A percentile compares a stretch with the other conserved stretches of the same genome.
These are phyloP conservation scores for Iberis pinnata DNA, from an alignment of 345 rosid species.

Conservation along the genomic window DNA sequence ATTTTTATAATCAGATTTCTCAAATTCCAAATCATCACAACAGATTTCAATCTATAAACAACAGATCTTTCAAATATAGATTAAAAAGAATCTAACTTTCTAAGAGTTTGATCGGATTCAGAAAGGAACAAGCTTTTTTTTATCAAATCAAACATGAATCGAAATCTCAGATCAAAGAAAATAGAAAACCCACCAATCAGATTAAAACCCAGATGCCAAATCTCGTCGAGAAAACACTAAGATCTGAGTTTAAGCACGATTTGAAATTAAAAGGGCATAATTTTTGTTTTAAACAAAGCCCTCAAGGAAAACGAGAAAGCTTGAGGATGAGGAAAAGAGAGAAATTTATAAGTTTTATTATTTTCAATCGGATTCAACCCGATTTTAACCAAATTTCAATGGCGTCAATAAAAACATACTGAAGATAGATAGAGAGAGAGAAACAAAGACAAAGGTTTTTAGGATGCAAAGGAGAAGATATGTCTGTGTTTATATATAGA, in stretches of 20 bases:
- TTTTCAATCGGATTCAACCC: constrained; percentile 30
- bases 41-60: constrained; percentile 37
- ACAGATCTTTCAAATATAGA: constrained; percentile 51
- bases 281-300: too few species aligned
- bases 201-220: constrained; percentile 63
- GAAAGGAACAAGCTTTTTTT: neutral
- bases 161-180: constrained; percentile 41
- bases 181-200: constrained; percentile 58
- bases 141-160: neutral
- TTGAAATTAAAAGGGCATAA: constrained; percentile 54
- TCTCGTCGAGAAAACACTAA: constrained; percentile 43
- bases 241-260: constrained; percentile 68
- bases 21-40: too few species aligned
- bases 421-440: constrained; percentile 12
- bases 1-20: neutral
- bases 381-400: constrained; percentile 25
- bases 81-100: too few species aligned
- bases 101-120: constrained; percentile 12
- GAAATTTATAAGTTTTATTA: constrained; percentile 3
- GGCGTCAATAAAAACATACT: constrained; percentile 33
- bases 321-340: neutral
- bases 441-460: constrained; percentile 18
- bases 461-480: constrained; percentile 27
- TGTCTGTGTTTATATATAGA: constrained; percentile 12
- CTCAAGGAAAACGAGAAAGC: constrained; percentile 14